A percentile compares a stretch with the other conserved stretches of the same genome.
phyloP scores from a whole-genome alignment of 331 rosid genomes.

The Rosa hybrid region DNA sequence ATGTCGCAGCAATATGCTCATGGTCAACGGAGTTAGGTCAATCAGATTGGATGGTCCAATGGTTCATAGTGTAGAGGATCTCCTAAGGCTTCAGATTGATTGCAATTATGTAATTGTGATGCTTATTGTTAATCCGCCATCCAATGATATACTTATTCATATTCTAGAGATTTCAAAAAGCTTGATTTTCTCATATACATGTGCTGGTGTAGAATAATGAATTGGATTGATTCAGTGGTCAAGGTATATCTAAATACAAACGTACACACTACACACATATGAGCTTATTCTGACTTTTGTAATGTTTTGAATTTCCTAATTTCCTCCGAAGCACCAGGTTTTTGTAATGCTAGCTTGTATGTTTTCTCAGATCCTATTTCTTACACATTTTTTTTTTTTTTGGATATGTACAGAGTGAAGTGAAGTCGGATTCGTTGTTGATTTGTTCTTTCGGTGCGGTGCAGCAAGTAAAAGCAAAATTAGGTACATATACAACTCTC shows the following conservation, averaged over 20 bases:
- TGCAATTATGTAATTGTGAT: background rate
- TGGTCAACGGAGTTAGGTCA: background rate
- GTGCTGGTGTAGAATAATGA: background rate
- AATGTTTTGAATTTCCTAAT: background rate
- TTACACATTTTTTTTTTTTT: no score
- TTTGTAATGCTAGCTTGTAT: no score
- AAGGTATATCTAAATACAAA: background rate
- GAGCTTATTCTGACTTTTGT: background rate
- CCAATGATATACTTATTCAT: background rate
- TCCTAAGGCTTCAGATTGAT: background rate
- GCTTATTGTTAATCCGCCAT: background rate
- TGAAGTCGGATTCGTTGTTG: no score
- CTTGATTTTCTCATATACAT: background rate
- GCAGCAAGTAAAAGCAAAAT: no score
- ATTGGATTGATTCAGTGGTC: background rate
- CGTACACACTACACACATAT: background rate
- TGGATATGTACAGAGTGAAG: no score
- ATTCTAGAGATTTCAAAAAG: background rate
- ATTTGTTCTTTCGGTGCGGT: no score
- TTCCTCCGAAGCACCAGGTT: background rate
- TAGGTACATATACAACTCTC: no score
- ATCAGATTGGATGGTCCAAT: background rate
- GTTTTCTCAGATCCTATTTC: no score
- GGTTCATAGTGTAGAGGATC: background rate
- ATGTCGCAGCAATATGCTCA: background rate